Evolutionary conservation across 805 yeast species (phyloP).

Genomic region (Ogataea glucozyma): DNA sequence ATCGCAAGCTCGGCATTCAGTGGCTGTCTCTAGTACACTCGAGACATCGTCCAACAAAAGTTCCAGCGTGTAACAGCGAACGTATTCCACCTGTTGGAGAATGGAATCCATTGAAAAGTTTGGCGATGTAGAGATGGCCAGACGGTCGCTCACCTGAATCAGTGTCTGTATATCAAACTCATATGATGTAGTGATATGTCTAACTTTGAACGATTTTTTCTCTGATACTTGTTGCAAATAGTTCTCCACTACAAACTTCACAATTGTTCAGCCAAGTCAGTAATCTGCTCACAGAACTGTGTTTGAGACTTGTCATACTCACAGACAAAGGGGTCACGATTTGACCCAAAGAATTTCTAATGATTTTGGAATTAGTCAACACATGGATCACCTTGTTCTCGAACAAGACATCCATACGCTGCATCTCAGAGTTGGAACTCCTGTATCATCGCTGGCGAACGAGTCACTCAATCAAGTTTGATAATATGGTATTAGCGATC

Average conservation of each 20-base stretch:
- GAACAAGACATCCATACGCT: conserved; percentile 6
- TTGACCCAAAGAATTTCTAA: conserved; percentile 7
- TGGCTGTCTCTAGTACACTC: conserved; percentile 17
- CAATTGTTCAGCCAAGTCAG: background rate
- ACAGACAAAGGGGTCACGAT: conserved; percentile 19
- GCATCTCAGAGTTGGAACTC: background rate
- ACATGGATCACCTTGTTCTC: conserved; percentile 14
- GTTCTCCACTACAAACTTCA: conserved; percentile 22
- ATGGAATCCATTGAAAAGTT: background rate
- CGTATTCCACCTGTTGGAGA: conserved; percentile 12
- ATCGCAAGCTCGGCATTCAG: conserved; percentile 6
- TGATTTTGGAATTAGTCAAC: conserved; percentile 3
- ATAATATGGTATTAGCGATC: no score
- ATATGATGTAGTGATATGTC: conserved; percentile 19
- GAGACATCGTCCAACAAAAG: conserved; percentile 16
- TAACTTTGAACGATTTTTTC: conserved; percentile 11
- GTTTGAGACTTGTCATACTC: conserved; percentile 3
- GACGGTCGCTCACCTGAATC: background rate
- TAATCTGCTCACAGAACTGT: background rate
- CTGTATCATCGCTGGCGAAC: no score
- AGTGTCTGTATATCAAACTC: conserved; percentile 17
- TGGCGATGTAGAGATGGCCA: background rate
- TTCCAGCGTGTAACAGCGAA: conserved; percentile 19
- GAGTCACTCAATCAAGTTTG: no score
- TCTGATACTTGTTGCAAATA: conserved; percentile 13